Evolutionary conservation across 2,329 filamentous ascomycete genomes (phyloP), one percentile per base, ranked within the genome.

Genomic region (Botrytis galanthina): DNA sequence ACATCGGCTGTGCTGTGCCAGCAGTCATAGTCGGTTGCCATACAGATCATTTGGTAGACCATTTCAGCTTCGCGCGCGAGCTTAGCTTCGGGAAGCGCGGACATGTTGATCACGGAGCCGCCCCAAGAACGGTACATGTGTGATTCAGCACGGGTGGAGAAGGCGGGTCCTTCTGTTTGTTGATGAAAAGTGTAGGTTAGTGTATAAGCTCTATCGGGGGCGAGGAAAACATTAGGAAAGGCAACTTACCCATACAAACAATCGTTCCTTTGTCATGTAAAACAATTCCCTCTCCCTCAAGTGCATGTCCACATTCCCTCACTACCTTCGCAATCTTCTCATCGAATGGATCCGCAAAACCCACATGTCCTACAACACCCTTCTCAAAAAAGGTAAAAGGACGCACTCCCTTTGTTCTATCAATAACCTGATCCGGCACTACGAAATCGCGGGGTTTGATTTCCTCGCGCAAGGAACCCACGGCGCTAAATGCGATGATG

Each of bases 21-120:
- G 89, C 95, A 98, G 86, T 99, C 96, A 83, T 99, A 99, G 86
- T 99, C 96, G 42, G 96, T 99, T 48, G 94, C 93, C 96, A 99
- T 99, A 87, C 95, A 97, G 80, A 99, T 97, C 89, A 98, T 97
- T 85, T 97, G 94, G 84, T 98, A 98, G 51, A 92, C 92, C 79
- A 99, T 92, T 86, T 99, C 96, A 37, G 96, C 96, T 85, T 99
- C 96, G 71, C 93, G 91, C 16, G 96, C 96, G 32, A 99, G 90
- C 87, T 99, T 99, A 68, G 95, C 93, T 85, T 99, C 96, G 32
- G 96, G 96, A 26, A 99, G 88, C 22, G 92, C 92, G 62, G 93
- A 97, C 96, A 99, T 99, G 88, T 98, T 98, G 87, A 99, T 98
- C 71, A 98, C 93, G 77, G 89, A 92, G 78, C 95, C 95, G 79